Percentiles rank a stretch among this genome's conserved stretches.
phyloP scores from a whole-genome alignment of 805 yeast genomes.

The Dipodascus geniculatus region DNA sequence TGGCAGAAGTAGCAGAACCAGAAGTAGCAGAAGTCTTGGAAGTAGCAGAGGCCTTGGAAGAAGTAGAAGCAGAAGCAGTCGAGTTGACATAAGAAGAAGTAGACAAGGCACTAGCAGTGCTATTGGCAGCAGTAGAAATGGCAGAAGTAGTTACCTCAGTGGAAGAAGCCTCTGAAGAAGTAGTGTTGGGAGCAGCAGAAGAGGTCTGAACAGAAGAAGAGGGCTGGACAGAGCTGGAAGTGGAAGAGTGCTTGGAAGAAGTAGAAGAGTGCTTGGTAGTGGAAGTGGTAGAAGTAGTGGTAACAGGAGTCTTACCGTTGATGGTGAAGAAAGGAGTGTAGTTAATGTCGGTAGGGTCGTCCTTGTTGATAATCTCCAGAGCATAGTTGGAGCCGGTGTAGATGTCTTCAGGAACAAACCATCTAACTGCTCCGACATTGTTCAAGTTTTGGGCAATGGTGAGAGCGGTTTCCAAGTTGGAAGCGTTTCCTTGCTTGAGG shows the following conservation, averaged over 20 bases:
- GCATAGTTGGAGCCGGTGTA: conserved; percentile 24
- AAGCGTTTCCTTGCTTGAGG: conserved; percentile 24
- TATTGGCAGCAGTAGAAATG: background rate
- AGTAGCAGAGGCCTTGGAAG: conserved; percentile 7
- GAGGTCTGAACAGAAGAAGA: conserved; percentile 6
- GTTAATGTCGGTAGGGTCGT: conserved; percentile 23
- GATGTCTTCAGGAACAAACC: conserved; percentile 25
- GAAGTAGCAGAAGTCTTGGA: conserved; percentile 3
- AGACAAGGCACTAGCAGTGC: conserved; percentile 5
- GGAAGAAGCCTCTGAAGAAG: background rate
- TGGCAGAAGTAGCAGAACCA: conserved; percentile 2
- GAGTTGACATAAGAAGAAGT: conserved; percentile 3
- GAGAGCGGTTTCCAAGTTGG: conserved; percentile 22
- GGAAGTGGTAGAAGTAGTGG: conserved; percentile 13
- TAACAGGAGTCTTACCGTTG: conserved; percentile 6
- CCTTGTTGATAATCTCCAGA: conserved; percentile 22
- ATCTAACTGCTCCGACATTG: conserved; percentile 28
- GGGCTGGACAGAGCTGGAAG: conserved; percentile 6
- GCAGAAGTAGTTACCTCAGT: background rate
- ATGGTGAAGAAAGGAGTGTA: conserved; percentile 25
- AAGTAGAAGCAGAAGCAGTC: conserved; percentile 18
- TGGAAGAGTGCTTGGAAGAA: conserved; percentile 7
- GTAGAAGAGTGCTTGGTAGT: conserved; percentile 4
- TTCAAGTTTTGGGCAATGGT: conserved; percentile 24
- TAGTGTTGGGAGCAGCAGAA: conserved; percentile 5